A percentile compares a stretch with the other conserved stretches of the same genome.
These are phyloP conservation scores for Durotheca rogersii DNA, from an alignment of 495 filamentous ascomycete genomes.

Conservation along the genomic window DNA sequence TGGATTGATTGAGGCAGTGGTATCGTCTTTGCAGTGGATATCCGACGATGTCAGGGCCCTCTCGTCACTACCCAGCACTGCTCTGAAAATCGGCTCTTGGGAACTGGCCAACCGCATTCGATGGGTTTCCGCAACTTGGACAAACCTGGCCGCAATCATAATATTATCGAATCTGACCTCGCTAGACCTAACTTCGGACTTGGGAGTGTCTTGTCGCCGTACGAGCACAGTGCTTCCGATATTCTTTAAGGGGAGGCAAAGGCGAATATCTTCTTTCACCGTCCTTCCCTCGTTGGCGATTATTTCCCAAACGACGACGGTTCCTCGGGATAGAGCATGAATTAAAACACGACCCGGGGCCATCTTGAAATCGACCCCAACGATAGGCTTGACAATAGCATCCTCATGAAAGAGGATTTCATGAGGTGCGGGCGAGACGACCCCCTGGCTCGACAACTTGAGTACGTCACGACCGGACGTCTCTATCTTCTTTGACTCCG, in stretches of 20 bases:
- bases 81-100: background rate
- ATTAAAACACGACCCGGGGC: background rate
- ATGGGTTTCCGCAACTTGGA: background rate
- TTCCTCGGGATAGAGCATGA: background rate
- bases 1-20: too few relatives aligned
- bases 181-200: background rate
- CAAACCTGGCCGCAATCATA: background rate
- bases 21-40: too few relatives aligned
- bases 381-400: background rate
- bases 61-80: background rate
- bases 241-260: background rate
- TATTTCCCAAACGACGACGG: slow-evolving; percentile 8
- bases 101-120: background rate
- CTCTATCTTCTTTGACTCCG: too few relatives aligned
- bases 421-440: background rate
- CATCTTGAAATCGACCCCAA: background rate
- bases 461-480: too few relatives aligned
- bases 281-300: background rate
- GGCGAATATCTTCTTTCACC: slow-evolving; percentile 14
- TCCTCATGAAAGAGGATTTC: background rate
- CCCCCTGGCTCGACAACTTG: too few relatives aligned
- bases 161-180: background rate
- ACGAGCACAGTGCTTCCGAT: background rate
- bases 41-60: background rate
- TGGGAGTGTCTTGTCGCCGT: background rate